These are phyloP conservation scores for Fusarium praegraminearum DNA, from an alignment of 2,329 filamentous ascomycete species.

Conservation along the genomic window DNA sequence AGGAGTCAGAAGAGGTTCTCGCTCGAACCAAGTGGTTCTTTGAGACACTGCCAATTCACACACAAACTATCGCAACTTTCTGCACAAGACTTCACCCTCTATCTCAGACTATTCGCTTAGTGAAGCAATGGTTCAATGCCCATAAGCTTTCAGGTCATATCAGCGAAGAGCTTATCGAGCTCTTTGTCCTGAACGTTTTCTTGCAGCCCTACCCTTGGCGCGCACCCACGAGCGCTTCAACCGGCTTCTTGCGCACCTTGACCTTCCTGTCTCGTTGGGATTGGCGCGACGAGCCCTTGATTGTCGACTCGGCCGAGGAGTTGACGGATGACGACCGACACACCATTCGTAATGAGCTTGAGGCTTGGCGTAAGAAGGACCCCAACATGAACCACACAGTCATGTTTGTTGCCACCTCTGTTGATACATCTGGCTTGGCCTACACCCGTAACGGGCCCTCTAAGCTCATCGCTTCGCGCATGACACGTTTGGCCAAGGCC, in stretches of 20 bases:
- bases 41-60: slow-evolving; percentile 79
- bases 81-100: slow-evolving; percentile 84
- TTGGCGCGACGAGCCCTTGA: slow-evolving; percentile 85
- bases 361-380: slow-evolving; percentile 88
- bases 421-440: slow-evolving; percentile 80
- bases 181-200: slow-evolving; percentile 83
- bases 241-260: slow-evolving; percentile 85
- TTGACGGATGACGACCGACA: slow-evolving; percentile 72
- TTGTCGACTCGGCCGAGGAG: slow-evolving; percentile 76
- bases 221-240: slow-evolving; percentile 78
- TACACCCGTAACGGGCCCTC: slow-evolving; percentile 81
- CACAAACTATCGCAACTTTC: slow-evolving; percentile 82
- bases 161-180: slow-evolving; percentile 83
- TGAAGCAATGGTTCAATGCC: slow-evolving; percentile 89
- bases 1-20: slow-evolving; percentile 77
- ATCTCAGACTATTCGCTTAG: slow-evolving; percentile 83
- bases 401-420: slow-evolving; percentile 83
- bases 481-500: slow-evolving; percentile 84
- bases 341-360: slow-evolving; percentile 76
- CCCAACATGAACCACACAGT: slow-evolving; percentile 86
- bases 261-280: slow-evolving; percentile 88
- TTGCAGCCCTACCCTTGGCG: slow-evolving; percentile 84
- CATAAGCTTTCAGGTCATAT: slow-evolving; percentile 86
- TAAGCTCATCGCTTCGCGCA: slow-evolving; percentile 84
- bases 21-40: slow-evolving; percentile 78